phyloP scores from a whole-genome alignment of 768 basidiomycete species.

The Lactarius sanguifluus region DNA sequence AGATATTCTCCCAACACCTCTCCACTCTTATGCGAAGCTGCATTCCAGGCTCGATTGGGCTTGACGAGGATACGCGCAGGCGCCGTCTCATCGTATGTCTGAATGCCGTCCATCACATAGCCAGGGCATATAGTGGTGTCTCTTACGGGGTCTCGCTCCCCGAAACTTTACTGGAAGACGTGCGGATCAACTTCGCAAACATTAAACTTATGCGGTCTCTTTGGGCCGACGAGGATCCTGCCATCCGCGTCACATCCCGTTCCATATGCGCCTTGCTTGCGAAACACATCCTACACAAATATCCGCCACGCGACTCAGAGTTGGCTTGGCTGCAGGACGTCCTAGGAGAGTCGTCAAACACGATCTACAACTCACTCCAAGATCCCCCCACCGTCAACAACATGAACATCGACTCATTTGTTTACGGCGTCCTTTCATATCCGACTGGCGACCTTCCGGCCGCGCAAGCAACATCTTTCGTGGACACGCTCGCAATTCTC shows the following conservation, averaged over 20 bases:
- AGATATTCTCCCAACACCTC: not conserved
- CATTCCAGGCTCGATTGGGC: not conserved
- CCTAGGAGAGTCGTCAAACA: not conserved
- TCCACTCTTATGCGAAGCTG: conserved; percentile 12
- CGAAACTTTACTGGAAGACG: not conserved
- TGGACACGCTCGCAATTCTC: conserved; percentile 13
- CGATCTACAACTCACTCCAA: not conserved
- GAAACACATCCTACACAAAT: not conserved
- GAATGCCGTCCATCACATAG: conserved; percentile 1
- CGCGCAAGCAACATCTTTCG: not conserved
- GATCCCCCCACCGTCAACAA: not conserved
- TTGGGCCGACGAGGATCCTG: not conserved
- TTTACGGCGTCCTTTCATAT: not conserved
- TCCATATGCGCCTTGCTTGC: conserved; percentile 1
- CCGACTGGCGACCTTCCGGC: not conserved
- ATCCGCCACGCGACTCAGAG: not conserved
- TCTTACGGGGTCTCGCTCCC: not conserved
- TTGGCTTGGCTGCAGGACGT: not conserved
- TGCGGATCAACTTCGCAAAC: not conserved
- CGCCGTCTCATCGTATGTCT: conserved; percentile 2
- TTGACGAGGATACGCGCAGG: not conserved
- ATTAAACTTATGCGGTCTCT: not conserved
- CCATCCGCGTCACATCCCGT: not conserved
- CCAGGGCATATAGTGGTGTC: not conserved
- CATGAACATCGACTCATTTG: conserved; percentile 1